Evolutionary conservation across 2,329 filamentous ascomycete genomes (phyloP), one percentile per base, ranked within the genome.

Genomic region (Cytospora chrysosperma): DNA sequence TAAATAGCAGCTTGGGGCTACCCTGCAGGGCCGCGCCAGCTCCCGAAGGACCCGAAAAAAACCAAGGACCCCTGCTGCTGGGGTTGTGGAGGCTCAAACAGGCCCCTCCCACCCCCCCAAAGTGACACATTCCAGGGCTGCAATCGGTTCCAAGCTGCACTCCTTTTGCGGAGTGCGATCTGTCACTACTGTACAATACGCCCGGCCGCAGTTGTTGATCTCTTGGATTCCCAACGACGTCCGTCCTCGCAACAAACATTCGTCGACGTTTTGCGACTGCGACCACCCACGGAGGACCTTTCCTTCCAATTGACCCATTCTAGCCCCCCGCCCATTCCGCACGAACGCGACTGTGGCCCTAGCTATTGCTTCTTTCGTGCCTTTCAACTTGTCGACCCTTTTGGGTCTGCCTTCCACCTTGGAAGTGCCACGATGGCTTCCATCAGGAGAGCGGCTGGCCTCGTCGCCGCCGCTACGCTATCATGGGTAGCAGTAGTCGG

Each of bases 401-500:
- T 53, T 57, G 62, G 65, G 63, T 64, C 60, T 55, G 49, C 37
- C 64, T 55, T 62, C 53, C 56, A 55, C 59, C 53, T 17, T 53
- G 59, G 61, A 59, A 49, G 59, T 59, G 57, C 68, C 58, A 63
- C 53, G 60, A 61, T 71, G 69, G 66, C 70, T 53, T 63, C 65
- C 66, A 70, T 71, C 67, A 69, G 52, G 63, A 67, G 63, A 28
- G 59, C 24, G 59, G 63, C 72, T 34, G 63, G 70, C 58, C 56
- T 71, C 43, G 60, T 70, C 40, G 68, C 70, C 60, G 68, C 68
- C 24, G 73, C 82, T 51, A 77, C 79, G 49, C 69, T 85, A 43
- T 75, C 80, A 61, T 79, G 79, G 70, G 74, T 78, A 26, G 67
- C 73, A 27, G 70, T 73, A 19, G 67, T 78, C 67, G 69, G 71